Conservation (phyloP, 768 basidiomycete species). For the Suillus bovinus region DNA sequence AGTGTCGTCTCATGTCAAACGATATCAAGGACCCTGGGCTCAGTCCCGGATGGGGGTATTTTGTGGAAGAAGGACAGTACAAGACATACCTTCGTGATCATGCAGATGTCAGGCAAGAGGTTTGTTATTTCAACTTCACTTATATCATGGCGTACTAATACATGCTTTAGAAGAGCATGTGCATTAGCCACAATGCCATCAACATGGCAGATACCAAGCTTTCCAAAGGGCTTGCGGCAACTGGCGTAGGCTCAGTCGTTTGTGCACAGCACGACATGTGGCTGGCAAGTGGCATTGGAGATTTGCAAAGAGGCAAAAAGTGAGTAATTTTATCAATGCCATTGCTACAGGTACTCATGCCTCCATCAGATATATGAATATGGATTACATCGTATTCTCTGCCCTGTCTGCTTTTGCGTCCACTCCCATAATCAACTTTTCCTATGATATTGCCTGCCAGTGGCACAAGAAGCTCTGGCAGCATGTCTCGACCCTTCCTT, state of each 20-base stretch:
- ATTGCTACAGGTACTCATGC: constrained; percentile 1
- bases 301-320: constrained; percentile 26
- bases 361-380: constrained; percentile 23
- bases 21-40: constrained; percentile 21
- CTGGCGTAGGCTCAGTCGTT: constrained; percentile 28
- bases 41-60: constrained; percentile 25
- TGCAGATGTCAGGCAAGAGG: constrained; percentile 14
- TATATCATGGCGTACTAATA: neutral
- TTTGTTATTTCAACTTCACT: constrained; percentile 16
- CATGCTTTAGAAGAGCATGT: constrained; percentile 28
- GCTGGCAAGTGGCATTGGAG: constrained; percentile 22
- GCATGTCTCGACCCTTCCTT: neutral
- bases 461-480: constrained; percentile 16
- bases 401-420: constrained; percentile 1
- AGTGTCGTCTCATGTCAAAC: constrained; percentile 20
- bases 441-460: constrained; percentile 27
- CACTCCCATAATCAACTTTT: constrained; percentile 10
- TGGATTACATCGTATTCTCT: constrained; percentile 36
- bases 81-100: constrained; percentile 23
- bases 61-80: constrained; percentile 29
- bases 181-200: constrained; percentile 31
- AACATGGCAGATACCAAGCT: constrained; percentile 21
- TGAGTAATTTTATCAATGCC: constrained; percentile 6
- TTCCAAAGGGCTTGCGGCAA: constrained; percentile 23
- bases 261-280: constrained; percentile 35